These are phyloP conservation scores for Eutrema japonicum DNA, from an alignment of 345 rosid genomes.

Conservation along the genomic window DNA sequence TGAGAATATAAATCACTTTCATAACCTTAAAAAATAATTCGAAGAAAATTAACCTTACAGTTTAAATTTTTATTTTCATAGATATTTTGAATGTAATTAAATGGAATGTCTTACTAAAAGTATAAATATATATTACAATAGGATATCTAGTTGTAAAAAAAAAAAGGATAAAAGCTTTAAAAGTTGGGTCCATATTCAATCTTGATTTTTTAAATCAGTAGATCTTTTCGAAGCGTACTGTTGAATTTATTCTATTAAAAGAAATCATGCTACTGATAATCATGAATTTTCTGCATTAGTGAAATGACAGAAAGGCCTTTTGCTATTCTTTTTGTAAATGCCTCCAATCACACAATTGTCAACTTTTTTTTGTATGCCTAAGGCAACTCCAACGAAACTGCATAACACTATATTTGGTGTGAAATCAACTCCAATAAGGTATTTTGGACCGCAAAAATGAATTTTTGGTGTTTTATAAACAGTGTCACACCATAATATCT, in stretches of 20 bases:
- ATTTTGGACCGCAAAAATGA: no score
- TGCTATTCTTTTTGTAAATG: slow-evolving; percentile 17
- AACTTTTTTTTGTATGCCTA: background rate
- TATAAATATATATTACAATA: no score
- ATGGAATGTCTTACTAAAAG: background rate
- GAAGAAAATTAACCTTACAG: no score
- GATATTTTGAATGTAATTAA: background rate
- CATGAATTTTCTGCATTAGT: slow-evolving; percentile 12
- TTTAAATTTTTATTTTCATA: no score
- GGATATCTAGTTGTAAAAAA: no score
- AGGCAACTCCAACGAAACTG: no score
- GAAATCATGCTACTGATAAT: background rate
- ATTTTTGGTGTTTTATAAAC: no score
- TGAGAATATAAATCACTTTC: no score
- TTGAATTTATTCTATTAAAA: background rate
- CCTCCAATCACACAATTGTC: slow-evolving; percentile 26
- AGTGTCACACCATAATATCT: no score
- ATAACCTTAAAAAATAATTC: no score
- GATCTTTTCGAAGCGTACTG: background rate
- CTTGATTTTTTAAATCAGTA: background rate
- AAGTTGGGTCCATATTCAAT: slow-evolving; percentile 3
- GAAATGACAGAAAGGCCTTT: slow-evolving; percentile 15
- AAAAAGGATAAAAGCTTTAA: background rate
- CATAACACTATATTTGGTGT: no score
- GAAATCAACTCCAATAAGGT: no score